phyloP scores from a whole-genome alignment of 768 basidiomycete species.

The Pulveroboletus ravenelii region DNA sequence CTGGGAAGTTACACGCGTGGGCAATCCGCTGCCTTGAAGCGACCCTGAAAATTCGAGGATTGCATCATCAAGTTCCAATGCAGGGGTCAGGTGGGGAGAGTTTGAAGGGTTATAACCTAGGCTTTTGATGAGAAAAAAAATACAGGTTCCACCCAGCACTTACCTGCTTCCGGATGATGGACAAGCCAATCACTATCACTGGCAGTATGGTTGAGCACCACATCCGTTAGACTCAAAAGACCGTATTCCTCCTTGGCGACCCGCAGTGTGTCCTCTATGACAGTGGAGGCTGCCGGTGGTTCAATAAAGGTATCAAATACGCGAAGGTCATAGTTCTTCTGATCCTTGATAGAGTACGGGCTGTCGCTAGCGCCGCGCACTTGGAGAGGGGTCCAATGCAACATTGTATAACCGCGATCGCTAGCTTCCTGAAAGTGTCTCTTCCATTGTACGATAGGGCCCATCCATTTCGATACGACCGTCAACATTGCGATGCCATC shows the following conservation, averaged over 20 bases:
- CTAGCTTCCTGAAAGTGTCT: constrained; percentile 78
- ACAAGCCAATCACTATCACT: constrained; percentile 89
- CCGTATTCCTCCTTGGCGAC: constrained; percentile 82
- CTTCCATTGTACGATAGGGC: constrained; percentile 71
- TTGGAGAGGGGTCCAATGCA: constrained; percentile 95
- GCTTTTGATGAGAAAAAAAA: constrained; percentile 2
- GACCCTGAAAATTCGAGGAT: constrained; percentile 75
- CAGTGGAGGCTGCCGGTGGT: constrained; percentile 48
- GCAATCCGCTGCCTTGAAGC: constrained; percentile 63
- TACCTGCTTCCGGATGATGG: constrained; percentile 94
- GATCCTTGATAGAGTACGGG: constrained; percentile 91
- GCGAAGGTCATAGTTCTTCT: constrained; percentile 74
- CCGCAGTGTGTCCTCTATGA: constrained; percentile 61
- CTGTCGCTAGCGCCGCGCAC: constrained; percentile 84
- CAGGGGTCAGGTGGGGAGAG: constrained; percentile 88
- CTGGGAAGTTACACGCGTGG: constrained; percentile 59
- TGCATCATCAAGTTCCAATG: constrained; percentile 85
- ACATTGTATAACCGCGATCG: constrained; percentile 93
- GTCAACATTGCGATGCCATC: constrained; percentile 88
- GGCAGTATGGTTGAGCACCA: constrained; percentile 97
- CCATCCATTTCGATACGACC: constrained; percentile 98
- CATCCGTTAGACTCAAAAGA: constrained; percentile 85
- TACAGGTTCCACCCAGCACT: constrained; percentile 16
- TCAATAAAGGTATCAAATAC: constrained; percentile 49
- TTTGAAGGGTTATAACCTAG: constrained; percentile 87